phyloP scores from a whole-genome alignment of 2,329 filamentous ascomycete genomes.

The Cladosporium sphaerospermum region DNA sequence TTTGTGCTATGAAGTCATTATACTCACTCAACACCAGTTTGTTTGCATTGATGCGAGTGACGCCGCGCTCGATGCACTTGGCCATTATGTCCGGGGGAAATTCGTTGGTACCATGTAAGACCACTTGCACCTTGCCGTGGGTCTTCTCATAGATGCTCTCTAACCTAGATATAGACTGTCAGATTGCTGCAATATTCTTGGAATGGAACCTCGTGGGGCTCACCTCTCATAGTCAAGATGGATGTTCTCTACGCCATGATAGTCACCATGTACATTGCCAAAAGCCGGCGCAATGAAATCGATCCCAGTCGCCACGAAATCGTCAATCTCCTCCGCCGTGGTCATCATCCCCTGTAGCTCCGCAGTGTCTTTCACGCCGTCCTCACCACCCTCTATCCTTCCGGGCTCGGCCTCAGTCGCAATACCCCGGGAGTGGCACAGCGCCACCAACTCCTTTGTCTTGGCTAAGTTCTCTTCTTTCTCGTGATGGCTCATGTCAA shows the following conservation, averaged over 20 bases:
- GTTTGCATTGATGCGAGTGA: conserved; percentile 55
- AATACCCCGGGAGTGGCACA: conserved; percentile 60
- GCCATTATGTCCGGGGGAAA: conserved; percentile 51
- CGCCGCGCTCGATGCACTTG: conserved; percentile 49
- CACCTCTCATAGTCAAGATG: conserved; percentile 53
- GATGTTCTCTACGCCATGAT: conserved; percentile 60
- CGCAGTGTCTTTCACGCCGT: conserved; percentile 63
- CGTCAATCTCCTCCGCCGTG: conserved; percentile 61
- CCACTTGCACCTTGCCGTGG: conserved; percentile 45
- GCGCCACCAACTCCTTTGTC: conserved; percentile 56
- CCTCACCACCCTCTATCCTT: conserved; percentile 66
- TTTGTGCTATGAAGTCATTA: conserved; percentile 41
- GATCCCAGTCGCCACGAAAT: conserved; percentile 66
- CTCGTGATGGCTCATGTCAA: conserved; percentile 70
- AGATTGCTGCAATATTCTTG: not conserved
- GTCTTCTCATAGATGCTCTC: conserved; percentile 44
- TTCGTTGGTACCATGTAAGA: conserved; percentile 54
- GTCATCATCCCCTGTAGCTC: conserved; percentile 60
- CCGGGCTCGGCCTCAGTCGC: conserved; percentile 67
- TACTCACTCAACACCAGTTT: conserved; percentile 50
- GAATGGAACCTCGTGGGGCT: conserved; percentile 2
- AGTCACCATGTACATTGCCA: conserved; percentile 70
- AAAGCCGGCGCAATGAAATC: conserved; percentile 70
- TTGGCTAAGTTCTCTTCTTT: conserved; percentile 62
- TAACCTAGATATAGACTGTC: conserved; percentile 26